Conservation (phyloP, 306 rosid genomes). For the Mimosa bimucronata region DNA sequence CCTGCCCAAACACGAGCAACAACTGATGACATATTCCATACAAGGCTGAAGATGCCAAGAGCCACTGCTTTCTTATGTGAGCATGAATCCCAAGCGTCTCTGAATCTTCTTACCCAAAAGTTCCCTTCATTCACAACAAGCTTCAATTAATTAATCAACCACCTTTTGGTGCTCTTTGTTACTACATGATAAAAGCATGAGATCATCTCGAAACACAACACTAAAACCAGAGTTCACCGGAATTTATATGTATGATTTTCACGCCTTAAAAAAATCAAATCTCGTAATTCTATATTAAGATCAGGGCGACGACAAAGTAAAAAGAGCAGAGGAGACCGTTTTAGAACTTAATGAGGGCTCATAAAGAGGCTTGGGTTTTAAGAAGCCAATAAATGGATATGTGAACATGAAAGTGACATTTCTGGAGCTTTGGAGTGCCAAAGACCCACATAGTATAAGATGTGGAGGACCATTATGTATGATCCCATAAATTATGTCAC, state of each 20-base stretch:
- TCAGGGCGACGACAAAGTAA: neutral
- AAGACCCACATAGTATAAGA: neutral
- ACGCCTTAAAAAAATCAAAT: too few species aligned
- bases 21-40: slow-evolving; percentile 79
- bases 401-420: neutral
- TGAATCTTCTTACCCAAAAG: slow-evolving; percentile 75
- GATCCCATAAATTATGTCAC: slow-evolving; percentile 6
- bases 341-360: neutral
- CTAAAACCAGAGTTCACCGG: neutral
- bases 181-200: neutral
- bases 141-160: neutral
- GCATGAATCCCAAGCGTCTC: slow-evolving; percentile 87
- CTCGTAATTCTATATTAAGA: neutral
- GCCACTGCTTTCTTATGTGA: slow-evolving; percentile 77
- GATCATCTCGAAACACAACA: neutral
- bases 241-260: neutral
- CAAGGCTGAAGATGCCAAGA: slow-evolving; percentile 59
- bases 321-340: neutral
- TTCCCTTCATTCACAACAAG: slow-evolving; percentile 49
- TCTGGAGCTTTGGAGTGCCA: neutral
- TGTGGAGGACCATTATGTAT: slow-evolving; percentile 24
- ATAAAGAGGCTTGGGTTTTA: slow-evolving; percentile 8
- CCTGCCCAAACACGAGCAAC: slow-evolving; percentile 95
- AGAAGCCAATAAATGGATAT: neutral
- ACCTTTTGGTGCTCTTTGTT: neutral